Base-by-base conservation (phyloP, 2,329 filamentous ascomycete genomes). In the Xylariaceae sp. region DNA sequence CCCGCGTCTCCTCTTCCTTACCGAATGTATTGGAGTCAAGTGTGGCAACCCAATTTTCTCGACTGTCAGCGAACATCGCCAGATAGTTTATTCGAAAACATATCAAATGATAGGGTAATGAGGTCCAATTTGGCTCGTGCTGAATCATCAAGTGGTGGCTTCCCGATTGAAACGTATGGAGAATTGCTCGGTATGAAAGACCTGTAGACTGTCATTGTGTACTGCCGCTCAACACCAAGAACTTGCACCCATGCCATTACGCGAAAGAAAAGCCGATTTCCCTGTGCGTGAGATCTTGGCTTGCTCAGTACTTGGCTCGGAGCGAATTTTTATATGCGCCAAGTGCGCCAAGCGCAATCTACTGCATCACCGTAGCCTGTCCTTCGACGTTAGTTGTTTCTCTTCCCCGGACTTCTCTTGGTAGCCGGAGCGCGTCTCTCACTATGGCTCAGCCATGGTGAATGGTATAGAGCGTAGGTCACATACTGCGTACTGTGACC, bases 321-420 rank as follows among this genome's bases (percentile, higher is more conserved):
- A 41, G 37, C 36, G 42, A 50, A 46, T 48, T 38, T 34, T 43
- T 43, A 41, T 52, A 51, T 49, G 48, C 49, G 53, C 53, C 52
- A 59, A 55, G 56, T 44, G 46, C 44, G 56, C 54, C 56, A 57
- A 57, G 54, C 22, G 33, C 31, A 47, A 41, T 39, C 51, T 43
- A 11, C 49, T 51, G 50, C 51, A 52, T 49, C 47, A 51, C 45
- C 44, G 38, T 45, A 42, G 43, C 44, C 36, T 37, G 34, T 53
- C 48, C 45, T 44, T 45, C 43, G 40, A 46, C 43, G 39, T 48
- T 51, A 42, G 49, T 26, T 26, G 22, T 26, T 26, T 26, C 26
- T 44, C 44, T 40, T 50, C 48, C 41, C 42, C 44, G 47, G 37
- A 37, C 38, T 46, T 46, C 36, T 28, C 35, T 42, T 42, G 35